Percentiles rank a stretch among this genome's conserved stretches.
Evolutionary conservation across 441 rosid genomes (phyloP).

Genomic region (Macaranga tanarius): DNA sequence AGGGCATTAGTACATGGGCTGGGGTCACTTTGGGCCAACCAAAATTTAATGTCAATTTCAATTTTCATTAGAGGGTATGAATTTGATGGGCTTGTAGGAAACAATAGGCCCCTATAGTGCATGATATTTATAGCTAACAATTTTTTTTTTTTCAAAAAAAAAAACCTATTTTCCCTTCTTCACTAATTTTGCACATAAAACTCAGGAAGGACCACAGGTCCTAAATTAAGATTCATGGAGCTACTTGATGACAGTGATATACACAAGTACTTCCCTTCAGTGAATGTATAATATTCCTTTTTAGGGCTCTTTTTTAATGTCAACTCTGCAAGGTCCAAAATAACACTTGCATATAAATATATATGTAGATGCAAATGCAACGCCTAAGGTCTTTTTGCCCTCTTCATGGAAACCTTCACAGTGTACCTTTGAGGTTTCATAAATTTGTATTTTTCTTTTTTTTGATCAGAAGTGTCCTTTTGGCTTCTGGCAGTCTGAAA

Average conservation of each 20-base stretch:
- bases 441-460: background rate
- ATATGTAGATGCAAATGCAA: background rate
- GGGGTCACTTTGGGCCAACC: slow-evolving; percentile 29
- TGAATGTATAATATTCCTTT: background rate
- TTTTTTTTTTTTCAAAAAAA: background rate
- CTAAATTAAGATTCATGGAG: background rate
- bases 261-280: background rate
- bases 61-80: background rate
- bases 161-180: background rate
- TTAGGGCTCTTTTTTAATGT: background rate
- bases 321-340: background rate
- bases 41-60: slow-evolving; percentile 11
- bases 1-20: slow-evolving; percentile 28
- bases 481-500: background rate
- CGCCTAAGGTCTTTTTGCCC: too few species aligned
- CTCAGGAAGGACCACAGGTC: background rate
- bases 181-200: background rate
- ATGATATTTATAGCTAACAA: background rate
- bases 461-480: background rate
- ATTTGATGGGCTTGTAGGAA: slow-evolving; percentile 21
- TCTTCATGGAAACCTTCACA: too few species aligned
- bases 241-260: background rate
- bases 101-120: background rate
- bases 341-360: background rate
- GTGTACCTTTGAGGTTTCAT: background rate